A percentile compares a stretch with the other conserved stretches of the same genome.
Conservation (phyloP, 108 stramenopile genomes). For the Nitzschia inconspicua region DNA sequence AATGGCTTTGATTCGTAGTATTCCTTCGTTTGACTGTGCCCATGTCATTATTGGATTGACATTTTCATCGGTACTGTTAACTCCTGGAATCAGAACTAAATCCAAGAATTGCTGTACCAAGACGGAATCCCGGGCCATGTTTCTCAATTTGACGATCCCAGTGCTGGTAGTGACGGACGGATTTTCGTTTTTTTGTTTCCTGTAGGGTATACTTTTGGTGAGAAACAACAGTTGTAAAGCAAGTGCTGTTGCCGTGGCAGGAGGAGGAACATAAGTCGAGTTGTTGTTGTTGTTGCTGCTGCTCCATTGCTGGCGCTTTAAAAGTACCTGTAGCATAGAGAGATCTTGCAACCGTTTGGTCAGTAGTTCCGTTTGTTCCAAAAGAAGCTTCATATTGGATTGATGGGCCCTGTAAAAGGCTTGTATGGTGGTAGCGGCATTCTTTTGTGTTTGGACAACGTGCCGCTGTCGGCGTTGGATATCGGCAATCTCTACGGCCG, state of each 20-base stretch:
- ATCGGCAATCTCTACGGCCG: constrained; percentile 46
- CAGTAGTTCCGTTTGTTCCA: constrained; percentile 35
- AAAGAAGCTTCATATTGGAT: constrained; percentile 29
- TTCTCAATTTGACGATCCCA: constrained; percentile 3
- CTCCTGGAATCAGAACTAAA: constrained; percentile 56
- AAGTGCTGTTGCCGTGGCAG: constrained; percentile 60
- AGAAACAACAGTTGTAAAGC: constrained; percentile 58
- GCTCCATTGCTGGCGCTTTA: constrained; percentile 21
- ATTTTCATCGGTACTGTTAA: constrained; percentile 35
- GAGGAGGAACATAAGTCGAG: constrained; percentile 65
- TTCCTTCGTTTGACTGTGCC: constrained; percentile 51
- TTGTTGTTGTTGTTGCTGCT: constrained; percentile 10
- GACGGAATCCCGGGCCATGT: constrained; percentile 25
- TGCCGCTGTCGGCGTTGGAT: constrained; percentile 65
- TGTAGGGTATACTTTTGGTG: constrained; percentile 37
- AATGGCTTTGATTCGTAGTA: constrained; percentile 22
- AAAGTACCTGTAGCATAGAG: constrained; percentile 34
- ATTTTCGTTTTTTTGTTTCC: neutral
- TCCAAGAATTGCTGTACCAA: constrained; percentile 43
- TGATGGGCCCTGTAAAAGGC: constrained; percentile 45
- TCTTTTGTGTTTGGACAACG: constrained; percentile 28
- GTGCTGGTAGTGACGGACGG: neutral
- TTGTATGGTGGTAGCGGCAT: constrained; percentile 52
- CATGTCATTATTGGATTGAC: constrained; percentile 64
- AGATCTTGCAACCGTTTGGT: constrained; percentile 61